Evolutionary conservation across 371 early-diverging fungal species (phyloP), one percentile per base, ranked within the genome.

Genomic region (Neoconidiobolus thromboides): DNA sequence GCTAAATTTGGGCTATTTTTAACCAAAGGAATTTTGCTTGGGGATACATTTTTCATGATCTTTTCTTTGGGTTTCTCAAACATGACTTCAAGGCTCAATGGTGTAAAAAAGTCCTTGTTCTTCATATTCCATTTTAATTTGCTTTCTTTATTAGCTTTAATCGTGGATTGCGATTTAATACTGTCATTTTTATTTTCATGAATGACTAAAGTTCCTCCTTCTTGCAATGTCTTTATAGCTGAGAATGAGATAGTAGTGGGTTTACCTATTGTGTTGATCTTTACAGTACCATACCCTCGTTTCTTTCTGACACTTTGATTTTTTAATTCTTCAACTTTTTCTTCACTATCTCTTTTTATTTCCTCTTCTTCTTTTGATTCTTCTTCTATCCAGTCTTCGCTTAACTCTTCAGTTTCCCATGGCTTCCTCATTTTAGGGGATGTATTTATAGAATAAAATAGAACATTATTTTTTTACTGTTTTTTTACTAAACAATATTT

Each of bases 201-300:
- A 41, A 41, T 55, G 55, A 55, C 40, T 55, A 55, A 55, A 26
- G 38, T 55, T 41, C 40, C 26, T 26, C 26, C 38, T 46, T 46
- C 46, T 41, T 55, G 40, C 55, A 55, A 10, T 12, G 26, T 38
- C 37, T 41, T 12, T 9, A 41, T 55, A 4, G 55, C 55, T 41
- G 10, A 5, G 38, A 38, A 37, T 26, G 15, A 12, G 12, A 55
- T 12, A 10, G 55, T 55, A 14, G 37, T 14, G 9, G 14, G 14
- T 10, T 14, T 7, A 38, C 52, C 52, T 14, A 38, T 7, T 36
- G 52, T 41, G 12, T 26, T 38, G 40, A 41, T 55, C 26, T 41
- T 55, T 12, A 55, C 55, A 10, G 55, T 55, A 41, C 40, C 55
- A 42, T 55, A 55, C 12, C 55, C 52, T n/a, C 37, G 52, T 14